Evolutionary conservation across 805 yeast species (phyloP), one percentile per base, ranked within the genome.

Genomic region (Ogataea pilisensis): DNA sequence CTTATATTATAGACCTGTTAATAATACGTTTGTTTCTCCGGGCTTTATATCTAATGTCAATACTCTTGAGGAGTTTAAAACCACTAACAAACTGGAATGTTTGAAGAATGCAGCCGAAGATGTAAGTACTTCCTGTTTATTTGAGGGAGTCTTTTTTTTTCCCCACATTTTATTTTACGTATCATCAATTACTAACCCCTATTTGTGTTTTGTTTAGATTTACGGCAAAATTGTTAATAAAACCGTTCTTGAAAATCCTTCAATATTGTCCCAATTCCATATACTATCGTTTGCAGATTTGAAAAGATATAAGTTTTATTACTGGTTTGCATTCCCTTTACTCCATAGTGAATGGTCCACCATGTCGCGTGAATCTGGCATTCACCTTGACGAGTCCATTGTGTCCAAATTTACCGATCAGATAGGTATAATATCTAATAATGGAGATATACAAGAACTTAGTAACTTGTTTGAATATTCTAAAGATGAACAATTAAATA

Each of bases 311-410:
- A 80, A 75, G 54, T 91, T 84, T 57, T 84, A 76, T 55, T 90
- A 93, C 63, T 95, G 99, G 99, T 74, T 86, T 48, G 83, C 87
- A 13, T 79, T 78, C 47, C 97, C 99, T 0, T 64, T 76, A 1
- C 59, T 87, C 26, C 69, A 69, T 30, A 63, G 78, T 8, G 66
- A 65, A 11, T 83, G 88, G 87, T 35, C 47, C 5, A 31, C 48
- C 8, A 29, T 34, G 42, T 51, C 43, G 31, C 19, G 42, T 49
- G 34, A 40, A 3, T 13, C 35, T 2, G 38, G 22, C 2, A 14
- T 35, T 8, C 35, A 27, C 1, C 21, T 38, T 3, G 35, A 30
- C 6, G 35, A 35, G 6, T 12, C 26, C 5, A 14, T 27, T 2
- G 21, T 41, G 12, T 12, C 38, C 12, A 20, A 31, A 2, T 38